A percentile compares a stretch with the other conserved stretches of the same genome.
Conservation (phyloP, 75 land plant genomes). For the Picea sitchensis region DNA sequence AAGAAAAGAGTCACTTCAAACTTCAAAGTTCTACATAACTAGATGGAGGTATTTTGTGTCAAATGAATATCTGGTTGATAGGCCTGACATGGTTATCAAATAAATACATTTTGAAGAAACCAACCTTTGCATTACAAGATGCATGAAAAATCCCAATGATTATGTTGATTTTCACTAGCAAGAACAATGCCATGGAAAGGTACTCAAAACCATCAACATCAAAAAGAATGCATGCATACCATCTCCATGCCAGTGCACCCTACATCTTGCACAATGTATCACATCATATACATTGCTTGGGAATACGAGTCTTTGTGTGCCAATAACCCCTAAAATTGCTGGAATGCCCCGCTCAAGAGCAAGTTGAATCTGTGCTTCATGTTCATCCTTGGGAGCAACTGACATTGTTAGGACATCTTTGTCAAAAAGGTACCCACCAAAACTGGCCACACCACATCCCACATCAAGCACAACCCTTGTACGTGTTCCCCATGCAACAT, state of each 20-base stretch:
- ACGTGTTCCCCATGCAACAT: slow-evolving; percentile 59
- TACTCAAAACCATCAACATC: slow-evolving; percentile 3
- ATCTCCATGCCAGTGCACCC: slow-evolving; percentile 87
- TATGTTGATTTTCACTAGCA: not conserved
- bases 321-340: slow-evolving; percentile 69
- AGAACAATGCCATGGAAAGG: not conserved
- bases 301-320: slow-evolving; percentile 63
- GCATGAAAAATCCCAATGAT: not conserved
- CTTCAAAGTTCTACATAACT: not conserved
- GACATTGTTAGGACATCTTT: slow-evolving; percentile 63
- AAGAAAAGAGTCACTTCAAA: not conserved
- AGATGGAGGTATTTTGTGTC: not conserved
- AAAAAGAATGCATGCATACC: slow-evolving; percentile 32
- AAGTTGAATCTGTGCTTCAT: slow-evolving; percentile 76
- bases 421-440: slow-evolving; percentile 65
- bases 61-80: not conserved
- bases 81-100: not conserved
- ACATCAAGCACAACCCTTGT: slow-evolving; percentile 76
- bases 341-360: slow-evolving; percentile 75
- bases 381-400: slow-evolving; percentile 72
- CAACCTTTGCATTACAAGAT: not conserved
- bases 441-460: slow-evolving; percentile 88
- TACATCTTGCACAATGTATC: slow-evolving; percentile 84
- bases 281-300: slow-evolving; percentile 73
- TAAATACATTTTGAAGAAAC: slow-evolving; percentile 1